These are phyloP conservation scores for Yamadazyma laniorum DNA, from an alignment of 805 yeast genomes.

Conservation along the genomic window DNA sequence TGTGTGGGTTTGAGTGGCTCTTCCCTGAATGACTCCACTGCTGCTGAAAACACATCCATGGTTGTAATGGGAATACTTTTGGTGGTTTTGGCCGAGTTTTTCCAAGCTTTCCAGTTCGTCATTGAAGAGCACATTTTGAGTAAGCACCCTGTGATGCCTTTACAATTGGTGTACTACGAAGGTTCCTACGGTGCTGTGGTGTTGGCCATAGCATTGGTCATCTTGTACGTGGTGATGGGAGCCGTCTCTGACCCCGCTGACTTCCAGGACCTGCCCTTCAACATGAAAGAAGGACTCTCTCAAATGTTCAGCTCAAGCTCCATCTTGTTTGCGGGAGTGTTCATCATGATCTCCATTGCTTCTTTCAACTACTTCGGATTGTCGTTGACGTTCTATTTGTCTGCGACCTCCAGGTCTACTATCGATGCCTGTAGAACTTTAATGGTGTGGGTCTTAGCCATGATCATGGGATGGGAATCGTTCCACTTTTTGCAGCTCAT, in stretches of 20 bases:
- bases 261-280: conserved; percentile 52
- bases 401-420: conserved; percentile 78
- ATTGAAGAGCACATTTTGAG: conserved; percentile 68
- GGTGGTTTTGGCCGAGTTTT: conserved; percentile 59
- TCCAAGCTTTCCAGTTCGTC: conserved; percentile 76
- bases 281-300: conserved; percentile 47
- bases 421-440: conserved; percentile 76
- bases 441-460: conserved; percentile 71
- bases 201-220: conserved; percentile 44
- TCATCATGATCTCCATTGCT: conserved; percentile 72
- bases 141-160: conserved; percentile 53
- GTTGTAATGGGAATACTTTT: conserved; percentile 56
- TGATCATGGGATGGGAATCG: conserved; percentile 71
- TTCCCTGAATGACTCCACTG: conserved; percentile 17
- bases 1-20: conserved; percentile 74
- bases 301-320: conserved; percentile 45
- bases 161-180: conserved; percentile 69
- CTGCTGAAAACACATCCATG: conserved; percentile 16
- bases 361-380: conserved; percentile 73
- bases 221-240: conserved; percentile 44
- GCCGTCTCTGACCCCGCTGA: conserved; percentile 24
- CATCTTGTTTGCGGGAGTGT: conserved; percentile 53
- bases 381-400: conserved; percentile 58
- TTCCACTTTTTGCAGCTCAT: conserved; percentile 59
- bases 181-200: conserved; percentile 62